phyloP scores from a whole-genome alignment of 208 protist species.

The Endotrypanum monterogeii region DNA sequence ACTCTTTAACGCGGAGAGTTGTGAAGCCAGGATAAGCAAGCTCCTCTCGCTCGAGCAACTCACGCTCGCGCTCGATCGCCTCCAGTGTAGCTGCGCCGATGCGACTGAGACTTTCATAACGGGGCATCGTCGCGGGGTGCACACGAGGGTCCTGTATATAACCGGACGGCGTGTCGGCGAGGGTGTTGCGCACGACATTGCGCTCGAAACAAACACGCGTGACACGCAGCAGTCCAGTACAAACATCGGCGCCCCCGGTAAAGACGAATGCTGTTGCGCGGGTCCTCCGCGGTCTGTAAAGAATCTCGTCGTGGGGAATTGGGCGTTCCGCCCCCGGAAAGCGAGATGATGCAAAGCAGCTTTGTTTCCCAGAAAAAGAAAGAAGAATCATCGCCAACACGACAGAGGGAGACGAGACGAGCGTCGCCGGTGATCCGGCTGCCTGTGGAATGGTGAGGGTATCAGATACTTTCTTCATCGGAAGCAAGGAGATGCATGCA shows the following conservation, averaged over 20 bases:
- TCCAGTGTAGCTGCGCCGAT: slow-evolving; percentile 41
- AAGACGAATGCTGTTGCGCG: background rate
- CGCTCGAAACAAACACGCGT: slow-evolving; percentile 34
- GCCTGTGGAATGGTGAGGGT: background rate
- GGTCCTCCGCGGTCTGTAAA: background rate
- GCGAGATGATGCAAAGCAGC: background rate
- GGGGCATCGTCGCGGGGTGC: slow-evolving; percentile 47
- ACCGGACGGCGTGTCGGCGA: slow-evolving; percentile 70
- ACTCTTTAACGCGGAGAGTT: slow-evolving; percentile 47
- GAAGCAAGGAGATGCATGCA: background rate
- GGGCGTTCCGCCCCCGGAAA: background rate
- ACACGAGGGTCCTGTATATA: slow-evolving; percentile 73
- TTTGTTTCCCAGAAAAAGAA: background rate
- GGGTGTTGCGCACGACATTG: slow-evolving; percentile 63
- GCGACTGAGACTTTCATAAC: slow-evolving; percentile 40
- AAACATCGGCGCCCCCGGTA: background rate
- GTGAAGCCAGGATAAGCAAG: slow-evolving; percentile 70
- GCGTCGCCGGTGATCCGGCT: background rate
- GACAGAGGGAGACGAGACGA: background rate
- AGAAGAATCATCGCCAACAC: too few species aligned
- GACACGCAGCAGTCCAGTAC: slow-evolving; percentile 6
- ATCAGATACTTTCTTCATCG: background rate
- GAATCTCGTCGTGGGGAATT: background rate
- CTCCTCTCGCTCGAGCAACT: slow-evolving; percentile 59
- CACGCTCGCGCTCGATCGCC: slow-evolving; percentile 48